Percentiles rank a stretch among this genome's conserved stretches.
These are phyloP conservation scores for Saccharomyces paradoxus DNA, from an alignment of 805 yeast genomes.

Conservation along the genomic window DNA sequence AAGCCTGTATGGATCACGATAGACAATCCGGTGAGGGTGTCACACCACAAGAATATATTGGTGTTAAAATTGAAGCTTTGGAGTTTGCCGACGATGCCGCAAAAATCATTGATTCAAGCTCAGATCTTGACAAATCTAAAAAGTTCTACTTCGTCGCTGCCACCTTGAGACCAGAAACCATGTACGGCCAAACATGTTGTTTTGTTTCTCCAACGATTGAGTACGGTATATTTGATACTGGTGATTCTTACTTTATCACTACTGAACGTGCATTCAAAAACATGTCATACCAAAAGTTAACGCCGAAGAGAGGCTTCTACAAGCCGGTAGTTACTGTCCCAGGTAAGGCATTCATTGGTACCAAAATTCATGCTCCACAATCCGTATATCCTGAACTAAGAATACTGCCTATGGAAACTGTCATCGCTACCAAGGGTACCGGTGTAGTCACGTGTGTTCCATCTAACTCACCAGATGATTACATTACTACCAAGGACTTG, in stretches of 20 bases:
- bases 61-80: conserved; percentile 75
- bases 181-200: conserved; percentile 98
- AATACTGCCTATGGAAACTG: conserved; percentile 95
- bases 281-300: conserved; percentile 90
- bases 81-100: conserved; percentile 44
- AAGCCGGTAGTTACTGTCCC: conserved; percentile 48
- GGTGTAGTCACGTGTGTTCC: conserved; percentile 99
- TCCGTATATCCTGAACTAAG: conserved; percentile 62
- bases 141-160: conserved; percentile 86
- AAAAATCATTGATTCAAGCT: conserved; percentile 24
- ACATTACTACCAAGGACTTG: conserved; percentile 74
- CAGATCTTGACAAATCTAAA: conserved; percentile 40
- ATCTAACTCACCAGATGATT: conserved; percentile 98
- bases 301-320: conserved; percentile 80
- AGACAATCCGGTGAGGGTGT: conserved; percentile 96
- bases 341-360: conserved; percentile 76
- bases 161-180: conserved; percentile 95
- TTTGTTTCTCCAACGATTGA: conserved; percentile 91
- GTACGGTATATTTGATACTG: conserved; percentile 86
- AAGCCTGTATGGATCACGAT: conserved; percentile 99
- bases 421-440: conserved; percentile 90
- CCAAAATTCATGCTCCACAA: conserved; percentile 79
- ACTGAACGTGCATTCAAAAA: conserved; percentile 95
- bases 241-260: conserved; percentile 66
- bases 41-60: conserved; percentile 92